Conservation (phyloP, 1,284 basidiomycete genomes). For the Rhodotorula glutinis region DNA sequence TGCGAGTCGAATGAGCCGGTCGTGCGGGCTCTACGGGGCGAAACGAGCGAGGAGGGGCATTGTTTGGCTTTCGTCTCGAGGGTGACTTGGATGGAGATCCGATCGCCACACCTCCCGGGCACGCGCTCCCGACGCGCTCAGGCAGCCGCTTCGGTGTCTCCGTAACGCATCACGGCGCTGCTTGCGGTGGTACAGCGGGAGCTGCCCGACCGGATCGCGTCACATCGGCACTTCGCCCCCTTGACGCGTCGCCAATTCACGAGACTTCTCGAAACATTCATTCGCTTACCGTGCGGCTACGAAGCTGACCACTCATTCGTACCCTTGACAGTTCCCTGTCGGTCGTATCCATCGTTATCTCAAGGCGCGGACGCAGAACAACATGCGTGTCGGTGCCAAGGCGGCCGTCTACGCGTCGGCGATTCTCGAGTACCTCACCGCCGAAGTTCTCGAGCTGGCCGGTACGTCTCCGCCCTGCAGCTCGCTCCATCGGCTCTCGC, state of each 20-base stretch:
- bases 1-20: neutral
- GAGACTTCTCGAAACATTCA: too few relatives aligned
- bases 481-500: neutral
- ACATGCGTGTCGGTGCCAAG: slow-evolving; percentile 87
- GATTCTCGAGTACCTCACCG: slow-evolving; percentile 84
- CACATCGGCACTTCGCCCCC: too few relatives aligned
- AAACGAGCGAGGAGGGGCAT: neutral
- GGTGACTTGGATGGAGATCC: neutral
- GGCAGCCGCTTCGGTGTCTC: too few relatives aligned
- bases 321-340: slow-evolving; percentile 69
- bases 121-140: too few relatives aligned
- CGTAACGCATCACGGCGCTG: too few relatives aligned
- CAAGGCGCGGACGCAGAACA: slow-evolving; percentile 87
- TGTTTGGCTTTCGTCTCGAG: slow-evolving; percentile 5
- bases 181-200: too few relatives aligned
- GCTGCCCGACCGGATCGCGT: too few relatives aligned
- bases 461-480: slow-evolving; percentile 54
- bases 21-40: neutral
- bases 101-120: neutral
- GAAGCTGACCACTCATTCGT: neutral
- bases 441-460: slow-evolving; percentile 83
- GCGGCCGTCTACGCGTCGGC: slow-evolving; percentile 89
- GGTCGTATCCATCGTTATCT: slow-evolving; percentile 94
- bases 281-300: too few relatives aligned
- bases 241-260: too few relatives aligned